Evolutionary conservation across 176 grass and related monocot species (phyloP), one percentile per base, ranked within the genome.

Genomic region (Melocanna baccifera): DNA sequence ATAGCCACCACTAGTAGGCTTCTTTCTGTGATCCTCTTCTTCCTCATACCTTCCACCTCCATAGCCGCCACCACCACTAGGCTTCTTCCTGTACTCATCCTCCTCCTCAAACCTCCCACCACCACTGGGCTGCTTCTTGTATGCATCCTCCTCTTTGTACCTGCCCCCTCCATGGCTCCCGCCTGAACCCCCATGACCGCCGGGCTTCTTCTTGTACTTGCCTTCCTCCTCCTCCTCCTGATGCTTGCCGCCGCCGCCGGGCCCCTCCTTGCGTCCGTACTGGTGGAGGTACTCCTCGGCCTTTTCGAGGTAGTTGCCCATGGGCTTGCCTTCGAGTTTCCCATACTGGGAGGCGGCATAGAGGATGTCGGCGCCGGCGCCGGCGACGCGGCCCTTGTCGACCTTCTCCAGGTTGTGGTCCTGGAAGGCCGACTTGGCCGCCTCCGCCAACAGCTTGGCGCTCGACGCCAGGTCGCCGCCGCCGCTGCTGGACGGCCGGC

Each of bases 221-320:
- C 79, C 47, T 65, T 62, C 67, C 29, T 67, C 76, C 28, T 58
- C 78, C 12, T 63, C 26, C 48, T 6, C 86, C 79, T 85, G 65
- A 46, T 86, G 81, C 63, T 76, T 87, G 3, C 78, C 78, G 42
- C 79, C 66, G 11, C 73, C 68, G 46, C 20, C 50, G 12, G 15
- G 63, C 1, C 80, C 87, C 0, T 85, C 86, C 86, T 81, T 85
- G 58, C 67, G 58, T 9, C 84, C 88, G 56, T 82, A 90, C 16
- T 92, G 74, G 73, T 92, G 93, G 91, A 98, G 93, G 56, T 89
- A 98, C 14, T 52, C 88, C 96, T 98, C 96, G 30, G 96, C 93
- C 72, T 98, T 93, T 20, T 84, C 72, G 42, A 96, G 77, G 86
- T 98, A 98, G 29, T 69, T 84, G 48, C 93, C 91, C 1, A 86